These are phyloP conservation scores for Cyberlindnera maritima DNA, from an alignment of 805 yeast genomes.

Conservation along the genomic window DNA sequence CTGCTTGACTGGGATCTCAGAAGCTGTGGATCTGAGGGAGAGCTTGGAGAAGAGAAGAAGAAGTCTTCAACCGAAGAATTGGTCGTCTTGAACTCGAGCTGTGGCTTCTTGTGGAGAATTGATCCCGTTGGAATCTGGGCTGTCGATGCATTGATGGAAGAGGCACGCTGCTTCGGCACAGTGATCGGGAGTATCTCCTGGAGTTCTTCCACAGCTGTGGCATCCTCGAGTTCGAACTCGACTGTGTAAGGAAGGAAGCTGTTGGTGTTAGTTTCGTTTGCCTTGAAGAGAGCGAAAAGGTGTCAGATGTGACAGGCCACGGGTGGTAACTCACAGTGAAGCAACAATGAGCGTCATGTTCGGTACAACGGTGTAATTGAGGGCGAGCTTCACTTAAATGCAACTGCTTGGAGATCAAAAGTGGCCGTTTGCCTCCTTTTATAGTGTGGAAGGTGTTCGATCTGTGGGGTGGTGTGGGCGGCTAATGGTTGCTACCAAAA, in stretches of 20 bases:
- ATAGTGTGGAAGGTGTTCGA: too few relatives aligned
- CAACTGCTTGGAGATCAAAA: too few relatives aligned
- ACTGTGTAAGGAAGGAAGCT: slow-evolving; percentile 75
- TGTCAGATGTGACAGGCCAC: neutral
- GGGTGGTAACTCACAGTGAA: slow-evolving; percentile 48
- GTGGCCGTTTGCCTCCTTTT: too few relatives aligned
- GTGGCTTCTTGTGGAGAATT: slow-evolving; percentile 3
- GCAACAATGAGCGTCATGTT: slow-evolving; percentile 68
- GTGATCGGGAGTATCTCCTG: slow-evolving; percentile 18
- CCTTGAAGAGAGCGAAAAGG: neutral
- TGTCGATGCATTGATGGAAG: slow-evolving; percentile 15
- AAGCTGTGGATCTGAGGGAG: slow-evolving; percentile 11
- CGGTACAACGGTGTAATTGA: neutral
- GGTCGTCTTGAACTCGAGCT: slow-evolving; percentile 7
- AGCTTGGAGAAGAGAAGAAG: slow-evolving; percentile 17
- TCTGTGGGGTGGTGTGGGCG: too few relatives aligned
- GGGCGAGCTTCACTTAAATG: neutral
- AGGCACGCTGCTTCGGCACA: slow-evolving; percentile 21
- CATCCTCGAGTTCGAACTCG: slow-evolving; percentile 42
- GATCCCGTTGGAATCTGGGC: slow-evolving; percentile 20
- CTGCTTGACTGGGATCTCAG: slow-evolving; percentile 4
- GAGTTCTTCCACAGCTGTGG: slow-evolving; percentile 32
- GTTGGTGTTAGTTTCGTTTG: neutral
- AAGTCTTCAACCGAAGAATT: slow-evolving; percentile 28
- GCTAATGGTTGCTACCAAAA: neutral